phyloP scores from a whole-genome alignment of 106 monocot genomes.

The Platanthera guangdongensis region DNA sequence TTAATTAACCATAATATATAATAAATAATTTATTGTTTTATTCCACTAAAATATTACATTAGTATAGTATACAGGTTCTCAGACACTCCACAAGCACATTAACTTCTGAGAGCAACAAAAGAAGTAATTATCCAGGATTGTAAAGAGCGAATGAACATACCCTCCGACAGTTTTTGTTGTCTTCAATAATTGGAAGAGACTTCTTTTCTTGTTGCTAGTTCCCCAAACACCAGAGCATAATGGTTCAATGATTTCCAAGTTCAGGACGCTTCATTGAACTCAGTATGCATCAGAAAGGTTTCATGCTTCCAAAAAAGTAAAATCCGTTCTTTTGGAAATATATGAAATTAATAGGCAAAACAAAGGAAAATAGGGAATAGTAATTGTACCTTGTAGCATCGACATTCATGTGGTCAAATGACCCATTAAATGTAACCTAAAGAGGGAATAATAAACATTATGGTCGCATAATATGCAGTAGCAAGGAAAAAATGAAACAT shows the following conservation, averaged over 20 bases:
- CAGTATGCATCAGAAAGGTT: neutral
- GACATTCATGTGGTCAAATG: slow-evolving; percentile 96
- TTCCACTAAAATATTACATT: neutral
- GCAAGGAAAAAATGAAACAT: neutral
- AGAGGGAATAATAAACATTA: slow-evolving; percentile 6
- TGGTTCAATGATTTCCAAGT: slow-evolving; percentile 96
- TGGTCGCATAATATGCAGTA: neutral
- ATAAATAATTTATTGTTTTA: neutral
- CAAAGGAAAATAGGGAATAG: neutral
- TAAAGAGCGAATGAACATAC: slow-evolving; percentile 29
- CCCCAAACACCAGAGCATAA: slow-evolving; percentile 74
- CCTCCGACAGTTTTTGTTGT: slow-evolving; percentile 96
- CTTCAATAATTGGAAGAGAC: slow-evolving; percentile 91
- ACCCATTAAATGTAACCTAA: slow-evolving; percentile 97
- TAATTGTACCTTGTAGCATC: slow-evolving; percentile 83
- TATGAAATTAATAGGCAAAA: neutral
- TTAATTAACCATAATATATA: neutral
- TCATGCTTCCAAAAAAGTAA: slow-evolving; percentile 6
- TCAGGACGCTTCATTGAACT: slow-evolving; percentile 57
- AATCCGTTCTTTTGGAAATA: neutral
- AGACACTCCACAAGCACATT: neutral
- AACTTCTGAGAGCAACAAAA: neutral
- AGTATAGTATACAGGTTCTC: neutral
- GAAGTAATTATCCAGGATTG: neutral
- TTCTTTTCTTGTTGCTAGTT: slow-evolving; percentile 77